Conservation (phyloP, 2,329 filamentous ascomycete genomes). For the Sarocladium strictum region DNA sequence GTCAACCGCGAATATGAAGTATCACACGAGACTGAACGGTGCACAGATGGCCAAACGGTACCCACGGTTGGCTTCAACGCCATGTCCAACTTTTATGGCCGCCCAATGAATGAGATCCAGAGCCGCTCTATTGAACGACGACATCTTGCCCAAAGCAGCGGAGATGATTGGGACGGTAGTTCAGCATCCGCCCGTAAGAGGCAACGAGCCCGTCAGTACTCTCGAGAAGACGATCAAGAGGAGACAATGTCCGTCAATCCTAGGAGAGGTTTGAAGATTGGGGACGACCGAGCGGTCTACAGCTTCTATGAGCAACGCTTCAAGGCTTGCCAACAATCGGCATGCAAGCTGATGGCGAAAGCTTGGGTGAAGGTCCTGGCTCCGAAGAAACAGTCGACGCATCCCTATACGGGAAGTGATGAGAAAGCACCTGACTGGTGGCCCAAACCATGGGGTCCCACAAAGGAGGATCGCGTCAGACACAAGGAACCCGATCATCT, state of each 20-base stretch:
- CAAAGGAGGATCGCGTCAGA: constrained; percentile 48
- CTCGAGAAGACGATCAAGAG: constrained; percentile 30
- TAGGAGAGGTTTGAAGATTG: constrained; percentile 43
- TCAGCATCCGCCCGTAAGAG: constrained; percentile 6
- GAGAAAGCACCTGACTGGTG: constrained; percentile 62
- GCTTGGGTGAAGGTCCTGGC: constrained; percentile 71
- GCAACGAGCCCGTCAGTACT: background rate
- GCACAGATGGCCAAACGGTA: background rate
- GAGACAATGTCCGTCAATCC: constrained; percentile 31
- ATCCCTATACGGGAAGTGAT: constrained; percentile 64
- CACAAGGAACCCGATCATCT: constrained; percentile 72
- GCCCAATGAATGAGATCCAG: background rate
- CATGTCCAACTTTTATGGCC: background rate
- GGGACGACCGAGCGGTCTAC: constrained; percentile 48
- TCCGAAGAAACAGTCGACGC: constrained; percentile 70
- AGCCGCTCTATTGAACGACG: background rate
- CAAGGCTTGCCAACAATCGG: constrained; percentile 62
- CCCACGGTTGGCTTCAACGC: background rate
- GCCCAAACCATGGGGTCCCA: constrained; percentile 49
- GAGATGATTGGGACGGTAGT: constrained; percentile 1
- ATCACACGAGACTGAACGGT: too few relatives aligned
- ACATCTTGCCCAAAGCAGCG: background rate
- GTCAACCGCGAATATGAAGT: too few relatives aligned
- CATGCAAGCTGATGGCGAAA: constrained; percentile 68
- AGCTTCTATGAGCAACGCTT: constrained; percentile 57